These are phyloP conservation scores for Lasiodiplodia sp. DNA, from an alignment of 2,329 filamentous ascomycete species.

Conservation along the genomic window DNA sequence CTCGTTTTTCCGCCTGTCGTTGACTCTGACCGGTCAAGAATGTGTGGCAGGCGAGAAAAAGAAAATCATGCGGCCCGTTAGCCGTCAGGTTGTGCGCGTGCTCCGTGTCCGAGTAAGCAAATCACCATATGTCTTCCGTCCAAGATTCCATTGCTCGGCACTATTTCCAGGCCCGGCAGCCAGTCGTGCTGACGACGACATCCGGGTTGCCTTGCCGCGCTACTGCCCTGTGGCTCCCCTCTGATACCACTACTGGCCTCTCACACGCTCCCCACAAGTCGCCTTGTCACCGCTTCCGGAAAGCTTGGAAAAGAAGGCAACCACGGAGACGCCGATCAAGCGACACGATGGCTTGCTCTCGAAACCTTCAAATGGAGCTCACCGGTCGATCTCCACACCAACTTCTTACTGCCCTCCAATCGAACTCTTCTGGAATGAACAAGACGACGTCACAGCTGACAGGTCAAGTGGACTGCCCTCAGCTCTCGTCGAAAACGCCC, in stretches of 20 bases:
- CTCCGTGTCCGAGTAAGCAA: constrained; percentile 19
- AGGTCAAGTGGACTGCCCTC: not conserved
- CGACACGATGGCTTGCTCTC: constrained; percentile 21
- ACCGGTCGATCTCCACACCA: constrained; percentile 9
- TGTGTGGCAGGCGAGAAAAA: not conserved
- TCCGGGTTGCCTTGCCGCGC: constrained; percentile 13
- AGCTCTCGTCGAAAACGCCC: not conserved
- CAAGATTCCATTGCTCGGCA: constrained; percentile 4
- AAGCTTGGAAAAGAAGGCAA: constrained; percentile 24
- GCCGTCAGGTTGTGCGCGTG: not conserved
- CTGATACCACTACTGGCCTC: not conserved
- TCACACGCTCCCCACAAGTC: not conserved
- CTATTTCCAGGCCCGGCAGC: not conserved
- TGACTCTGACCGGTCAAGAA: not conserved
- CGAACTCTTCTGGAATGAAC: constrained; percentile 10
- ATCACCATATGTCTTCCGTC: constrained; percentile 5
- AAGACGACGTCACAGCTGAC: not conserved
- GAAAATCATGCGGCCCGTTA: not conserved
- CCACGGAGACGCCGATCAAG: constrained; percentile 19
- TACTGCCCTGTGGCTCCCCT: constrained; percentile 5
- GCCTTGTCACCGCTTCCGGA: not conserved
- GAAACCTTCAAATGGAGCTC: constrained; percentile 1
- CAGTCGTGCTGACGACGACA: constrained; percentile 19
- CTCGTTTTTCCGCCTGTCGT: not conserved
- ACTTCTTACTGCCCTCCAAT: not conserved